Evolutionary conservation across 2,329 filamentous ascomycete species (phyloP), one percentile per base, ranked within the genome.

Genomic region (Tolypocladium endophyticum): DNA sequence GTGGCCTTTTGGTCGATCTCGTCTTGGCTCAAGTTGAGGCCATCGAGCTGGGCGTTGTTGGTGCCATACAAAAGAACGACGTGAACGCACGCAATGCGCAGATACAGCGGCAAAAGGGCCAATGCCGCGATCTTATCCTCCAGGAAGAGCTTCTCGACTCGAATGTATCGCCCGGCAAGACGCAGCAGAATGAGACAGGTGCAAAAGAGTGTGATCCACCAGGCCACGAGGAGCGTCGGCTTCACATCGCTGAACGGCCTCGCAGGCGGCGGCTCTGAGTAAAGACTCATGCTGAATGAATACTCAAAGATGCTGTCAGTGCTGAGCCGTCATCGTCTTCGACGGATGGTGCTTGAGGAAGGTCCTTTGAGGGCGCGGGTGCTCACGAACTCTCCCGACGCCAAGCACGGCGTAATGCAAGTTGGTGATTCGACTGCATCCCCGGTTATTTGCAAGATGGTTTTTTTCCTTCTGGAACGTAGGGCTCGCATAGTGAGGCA

Each of bases 141-240:
- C 57, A 81, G 78, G 68, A 97, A 97, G 59, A 97, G 81, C 64
- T 82, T 84, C 73, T 96, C 90, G 59, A 89, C 93, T 60, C 94
- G 84, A 55, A 96, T 82, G 73, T 92, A 96, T 65, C 94, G 88
- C 58, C 94, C 93, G 61, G 79, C 79, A 36, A 97, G 77, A 23
- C 94, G 85, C 59, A 93, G 78, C 52, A 92, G 72, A 64, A 99
- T 97, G 69, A 97, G 91, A 63, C 87, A 83, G 45, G 91, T 80
- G 63, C 91, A 89, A 72, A 94, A 93, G 20, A 85, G 79, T 33
- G 91, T 94, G 63, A 88, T 91, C 92, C 93, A 97, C 92, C 93
- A 97, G 73, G 90, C 95, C 66, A 96, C 92, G 64, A 99, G 81
- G 55, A 99, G 79, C 0, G 92, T 96, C n/a, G 93, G 91, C 72